Evolutionary conservation across 306 rosid species (phyloP).

Genomic region (Benincasa hispida): DNA sequence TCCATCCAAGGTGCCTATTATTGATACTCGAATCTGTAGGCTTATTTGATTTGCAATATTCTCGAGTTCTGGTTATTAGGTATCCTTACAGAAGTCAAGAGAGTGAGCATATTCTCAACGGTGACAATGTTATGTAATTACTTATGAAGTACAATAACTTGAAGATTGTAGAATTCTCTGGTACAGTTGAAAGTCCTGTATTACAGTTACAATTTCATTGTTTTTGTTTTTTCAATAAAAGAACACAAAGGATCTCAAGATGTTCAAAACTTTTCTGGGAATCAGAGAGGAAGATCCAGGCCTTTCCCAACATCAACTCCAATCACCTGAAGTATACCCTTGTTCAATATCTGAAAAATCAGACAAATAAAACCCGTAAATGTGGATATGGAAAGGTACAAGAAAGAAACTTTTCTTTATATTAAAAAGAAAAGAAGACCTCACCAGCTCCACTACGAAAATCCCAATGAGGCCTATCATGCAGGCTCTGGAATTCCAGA

Average conservation of each 20-base stretch:
- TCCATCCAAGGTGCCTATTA: conserved; percentile 23
- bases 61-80: conserved; percentile 7
- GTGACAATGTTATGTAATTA: neutral
- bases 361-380: neutral
- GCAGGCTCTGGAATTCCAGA: conserved; percentile 93
- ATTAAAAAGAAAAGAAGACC: neutral
- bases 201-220: neutral
- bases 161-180: conserved; percentile 1
- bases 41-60: conserved; percentile 21
- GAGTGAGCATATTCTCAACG: neutral
- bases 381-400: neutral
- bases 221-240: neutral
- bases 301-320: conserved; percentile 95
- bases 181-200: neutral
- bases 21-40: conserved; percentile 69
- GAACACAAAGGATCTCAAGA: neutral
- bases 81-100: neutral
- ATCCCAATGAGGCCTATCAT: conserved; percentile 86
- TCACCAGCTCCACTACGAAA: conserved; percentile 70
- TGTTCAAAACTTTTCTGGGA: neutral
- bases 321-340: conserved; percentile 70
- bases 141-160: neutral
- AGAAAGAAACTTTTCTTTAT: neutral
- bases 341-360: conserved; percentile 61
- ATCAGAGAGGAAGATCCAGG: conserved; percentile 70